Evolutionary conservation across 139 green algal genomes (phyloP), one percentile per base, ranked within the genome.

Genomic region (Chlorella sp.): DNA sequence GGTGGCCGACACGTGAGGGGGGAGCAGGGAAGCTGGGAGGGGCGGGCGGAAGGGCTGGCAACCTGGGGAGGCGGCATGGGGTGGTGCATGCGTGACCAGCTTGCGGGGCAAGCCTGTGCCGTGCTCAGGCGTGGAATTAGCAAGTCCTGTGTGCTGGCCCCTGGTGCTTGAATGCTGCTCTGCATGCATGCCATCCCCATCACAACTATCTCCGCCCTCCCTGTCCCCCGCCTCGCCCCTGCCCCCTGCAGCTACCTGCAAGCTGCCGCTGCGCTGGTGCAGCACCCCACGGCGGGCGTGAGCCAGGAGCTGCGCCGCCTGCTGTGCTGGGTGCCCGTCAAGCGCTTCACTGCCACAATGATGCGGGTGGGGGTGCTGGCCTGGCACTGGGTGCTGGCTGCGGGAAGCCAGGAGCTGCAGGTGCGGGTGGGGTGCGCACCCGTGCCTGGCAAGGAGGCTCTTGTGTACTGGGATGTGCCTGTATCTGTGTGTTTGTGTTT

Each of bases 351-450:
- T 22, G 88, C 89, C 1, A 91, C 89, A 28, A 85, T 94, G 34
- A 93, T 97, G 93, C 60, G 76, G 69, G 84, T 95, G 53, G 92
- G 92, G 0, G 76, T 86, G 24, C 92, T 95, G 86, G 90, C 93
- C 15, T 96, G 94, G 94, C 90, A 89, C n/a, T 96, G 96, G 96
- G 89, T 96, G 32, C 73, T 79, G 30, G 94, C 93, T 32, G 91
- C 94, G 30, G 76, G 60, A 1, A 40, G 30, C 0, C 68, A 75
- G 12, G 40, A 75, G 66, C 34, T 88, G 40, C 87, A 88, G 90
- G 83, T 90, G 48, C 21, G 64, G 11, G 64, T 28, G 64, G 7
- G 7, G 64, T 26, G 64, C 64, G 21, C 24, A 14, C 64, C 16
- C 24, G 64, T 28, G 64, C 21, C 64, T 71, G 64, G 64, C 64